phyloP scores from a whole-genome alignment of 73 alveolate genomes.

The Uronychia setigera region DNA sequence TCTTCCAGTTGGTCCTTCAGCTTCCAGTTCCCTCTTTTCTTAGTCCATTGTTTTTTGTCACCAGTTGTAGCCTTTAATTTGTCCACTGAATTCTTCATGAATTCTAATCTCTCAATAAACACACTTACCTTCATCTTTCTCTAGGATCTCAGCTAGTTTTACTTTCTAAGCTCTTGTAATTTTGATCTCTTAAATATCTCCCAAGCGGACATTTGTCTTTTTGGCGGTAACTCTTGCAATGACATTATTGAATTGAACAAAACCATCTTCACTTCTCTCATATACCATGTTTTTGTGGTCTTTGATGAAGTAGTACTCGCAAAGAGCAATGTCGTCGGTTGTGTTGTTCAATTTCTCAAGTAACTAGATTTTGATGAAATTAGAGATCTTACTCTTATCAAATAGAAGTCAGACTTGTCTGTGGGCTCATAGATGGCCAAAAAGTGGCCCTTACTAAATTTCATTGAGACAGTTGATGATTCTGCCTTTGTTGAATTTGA shows the following conservation, averaged over 20 bases:
- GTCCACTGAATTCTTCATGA: not conserved
- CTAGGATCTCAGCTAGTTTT: not conserved
- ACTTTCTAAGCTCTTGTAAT: not conserved
- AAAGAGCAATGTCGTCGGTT: not conserved
- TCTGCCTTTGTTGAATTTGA: too few relatives aligned
- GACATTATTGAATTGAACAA: not conserved
- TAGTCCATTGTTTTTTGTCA: not conserved
- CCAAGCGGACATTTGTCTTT: not conserved
- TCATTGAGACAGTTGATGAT: too few relatives aligned
- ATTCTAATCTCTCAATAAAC: not conserved
- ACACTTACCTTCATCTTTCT: not conserved
- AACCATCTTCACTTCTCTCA: not conserved
- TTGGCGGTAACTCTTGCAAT: not conserved
- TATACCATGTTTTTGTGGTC: not conserved
- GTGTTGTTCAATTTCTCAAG: not conserved
- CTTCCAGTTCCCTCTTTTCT: not conserved
- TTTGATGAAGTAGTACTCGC: not conserved
- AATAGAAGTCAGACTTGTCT: not conserved
- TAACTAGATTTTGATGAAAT: not conserved
- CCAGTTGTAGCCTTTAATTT: not conserved
- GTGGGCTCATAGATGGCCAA: too few relatives aligned
- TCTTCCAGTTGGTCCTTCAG: not conserved
- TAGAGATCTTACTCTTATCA: not conserved
- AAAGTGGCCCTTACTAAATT: too few relatives aligned
- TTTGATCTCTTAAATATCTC: not conserved